Percentiles rank a stretch among this genome's conserved stretches.
Conservation (phyloP, 2,329 filamentous ascomycete genomes). For the Cryphonectria japonica region DNA sequence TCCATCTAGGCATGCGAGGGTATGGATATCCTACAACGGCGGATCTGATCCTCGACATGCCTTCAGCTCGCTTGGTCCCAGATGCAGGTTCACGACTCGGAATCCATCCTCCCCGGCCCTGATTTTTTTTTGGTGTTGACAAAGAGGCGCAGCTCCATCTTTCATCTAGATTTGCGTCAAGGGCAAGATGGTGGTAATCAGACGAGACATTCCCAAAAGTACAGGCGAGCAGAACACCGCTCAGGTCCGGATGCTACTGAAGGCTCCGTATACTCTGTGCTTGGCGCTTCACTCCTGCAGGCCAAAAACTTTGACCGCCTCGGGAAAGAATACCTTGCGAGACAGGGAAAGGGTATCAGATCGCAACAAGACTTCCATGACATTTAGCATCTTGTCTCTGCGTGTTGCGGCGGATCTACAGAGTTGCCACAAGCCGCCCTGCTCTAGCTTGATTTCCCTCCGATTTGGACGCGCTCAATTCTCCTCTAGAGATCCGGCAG, state of each 20-base stretch:
- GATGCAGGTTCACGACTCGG: neutral
- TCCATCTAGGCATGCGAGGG: neutral
- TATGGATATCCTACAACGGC: neutral
- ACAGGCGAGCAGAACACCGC: neutral
- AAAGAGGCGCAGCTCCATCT: neutral
- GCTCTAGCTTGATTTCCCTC: slow-evolving; percentile 6
- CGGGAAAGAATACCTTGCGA: slow-evolving; percentile 19
- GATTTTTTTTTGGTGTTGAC: neutral
- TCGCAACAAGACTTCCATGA: slow-evolving; percentile 31
- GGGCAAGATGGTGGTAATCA: neutral
- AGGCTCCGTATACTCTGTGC: slow-evolving; percentile 1
- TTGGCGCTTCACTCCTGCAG: slow-evolving; percentile 5
- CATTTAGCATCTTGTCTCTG: slow-evolving; percentile 22
- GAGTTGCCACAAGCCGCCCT: slow-evolving; percentile 20
- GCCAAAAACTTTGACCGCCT: slow-evolving; percentile 11
- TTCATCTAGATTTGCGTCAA: neutral
- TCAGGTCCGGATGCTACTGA: neutral
- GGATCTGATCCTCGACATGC: neutral
- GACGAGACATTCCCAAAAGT: neutral
- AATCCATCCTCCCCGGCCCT: neutral
- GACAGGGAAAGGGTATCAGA: slow-evolving; percentile 31
- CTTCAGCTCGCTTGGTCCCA: neutral
- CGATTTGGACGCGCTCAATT: neutral
- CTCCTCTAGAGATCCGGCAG: neutral
- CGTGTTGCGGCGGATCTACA: slow-evolving; percentile 18